Base-by-base conservation (phyloP, 768 basidiomycete species). In the Amanita pseudoporphyria region DNA sequence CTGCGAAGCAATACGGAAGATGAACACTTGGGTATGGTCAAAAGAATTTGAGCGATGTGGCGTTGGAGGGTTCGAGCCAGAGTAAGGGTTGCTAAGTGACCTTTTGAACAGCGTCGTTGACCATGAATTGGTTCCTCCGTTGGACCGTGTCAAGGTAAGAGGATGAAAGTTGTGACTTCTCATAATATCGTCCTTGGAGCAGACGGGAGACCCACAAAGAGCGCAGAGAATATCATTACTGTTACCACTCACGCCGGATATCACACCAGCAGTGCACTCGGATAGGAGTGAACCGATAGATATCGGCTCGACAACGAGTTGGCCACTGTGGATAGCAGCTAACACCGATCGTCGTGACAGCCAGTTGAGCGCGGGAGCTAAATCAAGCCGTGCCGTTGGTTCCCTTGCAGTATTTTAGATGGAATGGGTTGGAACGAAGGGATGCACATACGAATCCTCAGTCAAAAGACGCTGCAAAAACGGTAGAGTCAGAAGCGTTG, bases 321-420 rank as follows among this genome's bases (percentile, higher is more conserved):
- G 87, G 0, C 91, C 91, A 7, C 75, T 78, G 55, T 97, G 81
- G 51, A 99, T 87, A 5, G 95, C 95, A 21, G 80, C 67, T 3
- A 83, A 73, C 19, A 98, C 85, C 3, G 82, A 82, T 24, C 92
- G 81, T 22, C 93, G 78, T 13, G 87, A 85, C n/a, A 98, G 73
- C 88, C 90, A 98, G 59, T 89, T 93, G 30, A 99, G 70, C 10
- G 92, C 88, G 0, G 94, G 90, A 0, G 96, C 93, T n/a, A 88
- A 70, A 60, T 98, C 96, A 14, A 99, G 76, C 7, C 96, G 83
- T 26, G 96, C 71, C 0, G 93, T 90, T 0, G 95, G 90, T 57
- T 99, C 95, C 19, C 93, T 91, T 62, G 3, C 52, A 51, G 14
- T 51, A 24, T 33, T 49, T 60, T 6, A 62, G 45, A 39, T 52